Base-by-base conservation (phyloP, 768 basidiomycete species). In the Trametopsis cervina region DNA sequence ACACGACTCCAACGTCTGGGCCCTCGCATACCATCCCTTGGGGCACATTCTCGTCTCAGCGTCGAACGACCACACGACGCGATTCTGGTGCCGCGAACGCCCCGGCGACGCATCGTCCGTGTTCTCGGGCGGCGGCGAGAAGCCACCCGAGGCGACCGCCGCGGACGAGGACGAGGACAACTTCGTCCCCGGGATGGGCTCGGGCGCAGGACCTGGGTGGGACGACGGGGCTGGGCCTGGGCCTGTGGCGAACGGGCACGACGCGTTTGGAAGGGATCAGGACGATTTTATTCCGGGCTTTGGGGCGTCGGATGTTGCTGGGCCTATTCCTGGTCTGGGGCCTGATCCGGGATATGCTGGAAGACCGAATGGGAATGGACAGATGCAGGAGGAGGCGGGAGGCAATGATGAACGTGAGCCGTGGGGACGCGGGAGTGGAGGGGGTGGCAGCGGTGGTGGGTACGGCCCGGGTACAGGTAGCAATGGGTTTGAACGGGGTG, bases 1-100 rank as follows among this genome's bases (percentile, higher is more conserved):
- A 7, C 96, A 99, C 74, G 96, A 99, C 70, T 91, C 89, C 24
- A 93, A 94, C 64, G 90, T 99, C 53, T 98, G 94, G 90, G 82
- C 90, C 0, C 78, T 99, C 54, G 81, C 91, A 3, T 99, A 83
- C 76, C 94, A 98, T 67, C 94, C 95, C 0, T 79, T 98, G 13
- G 95, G 96, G 0, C 94, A 98, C 67, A 76, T 98, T 57, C 83
- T 99, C 57, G 92, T 85, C 52, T 85, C 81, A 53, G 96, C 86
- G 9, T 89, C 88, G n/a, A 98, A 96, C 70, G 96, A 99, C 72
- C 91, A 94, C 69, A 97, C 96, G 4, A 96, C 95, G 4, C 80
- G 94, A n/a, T 99, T 98, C 76, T 98, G 96, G 95, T 84, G 85
- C 41, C 80, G 95, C 57, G 89, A 92, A 61, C 77, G 89, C 2